Evolutionary conservation across 1,284 basidiomycete genomes (phyloP).

Genomic region (Cutaneotrichosporon sp.): DNA sequence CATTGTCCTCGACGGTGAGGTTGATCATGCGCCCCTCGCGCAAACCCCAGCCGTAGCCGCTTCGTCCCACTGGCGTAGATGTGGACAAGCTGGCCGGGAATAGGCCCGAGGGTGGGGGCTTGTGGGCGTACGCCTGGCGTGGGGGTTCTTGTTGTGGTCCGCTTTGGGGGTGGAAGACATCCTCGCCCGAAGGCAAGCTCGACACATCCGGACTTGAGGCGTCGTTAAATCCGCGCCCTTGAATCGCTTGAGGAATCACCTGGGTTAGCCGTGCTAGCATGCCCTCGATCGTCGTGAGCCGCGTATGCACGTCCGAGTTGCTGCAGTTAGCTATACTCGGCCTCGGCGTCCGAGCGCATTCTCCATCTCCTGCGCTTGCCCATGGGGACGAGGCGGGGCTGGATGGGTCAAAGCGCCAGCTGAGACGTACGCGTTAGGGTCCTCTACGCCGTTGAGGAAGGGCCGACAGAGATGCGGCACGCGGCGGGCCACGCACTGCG

Average conservation of each 20-base stretch:
- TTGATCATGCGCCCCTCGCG: slow-evolving; percentile 47
- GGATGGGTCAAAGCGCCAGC: slow-evolving; percentile 2
- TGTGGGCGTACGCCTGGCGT: slow-evolving; percentile 38
- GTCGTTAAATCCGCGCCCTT: slow-evolving; percentile 15
- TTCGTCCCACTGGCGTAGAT: slow-evolving; percentile 36
- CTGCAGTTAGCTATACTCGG: slow-evolving; percentile 25
- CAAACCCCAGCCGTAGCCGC: slow-evolving; percentile 48
- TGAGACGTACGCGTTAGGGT: slow-evolving; percentile 48
- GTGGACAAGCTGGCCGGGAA: slow-evolving; percentile 44
- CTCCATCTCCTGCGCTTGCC: neutral
- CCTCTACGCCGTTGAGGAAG: slow-evolving; percentile 55
- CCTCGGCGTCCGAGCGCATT: neutral
- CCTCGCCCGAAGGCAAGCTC: slow-evolving; percentile 41
- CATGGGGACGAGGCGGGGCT: neutral
- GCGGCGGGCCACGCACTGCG: slow-evolving; percentile 53
- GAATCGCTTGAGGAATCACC: slow-evolving; percentile 28
- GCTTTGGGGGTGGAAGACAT: slow-evolving; percentile 43
- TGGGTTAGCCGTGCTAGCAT: slow-evolving; percentile 48
- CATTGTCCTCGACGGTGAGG: slow-evolving; percentile 41
- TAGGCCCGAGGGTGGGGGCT: slow-evolving; percentile 48
- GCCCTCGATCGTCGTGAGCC: slow-evolving; percentile 51
- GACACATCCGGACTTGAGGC: slow-evolving; percentile 42
- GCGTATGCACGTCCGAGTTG: slow-evolving; percentile 50
- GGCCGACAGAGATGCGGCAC: slow-evolving; percentile 55
- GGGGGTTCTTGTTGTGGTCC: slow-evolving; percentile 29